Percentiles rank a stretch among this genome's conserved stretches.
Conservation (phyloP, 371 early-diverging fungal genomes). For the Coemansia sp. region DNA sequence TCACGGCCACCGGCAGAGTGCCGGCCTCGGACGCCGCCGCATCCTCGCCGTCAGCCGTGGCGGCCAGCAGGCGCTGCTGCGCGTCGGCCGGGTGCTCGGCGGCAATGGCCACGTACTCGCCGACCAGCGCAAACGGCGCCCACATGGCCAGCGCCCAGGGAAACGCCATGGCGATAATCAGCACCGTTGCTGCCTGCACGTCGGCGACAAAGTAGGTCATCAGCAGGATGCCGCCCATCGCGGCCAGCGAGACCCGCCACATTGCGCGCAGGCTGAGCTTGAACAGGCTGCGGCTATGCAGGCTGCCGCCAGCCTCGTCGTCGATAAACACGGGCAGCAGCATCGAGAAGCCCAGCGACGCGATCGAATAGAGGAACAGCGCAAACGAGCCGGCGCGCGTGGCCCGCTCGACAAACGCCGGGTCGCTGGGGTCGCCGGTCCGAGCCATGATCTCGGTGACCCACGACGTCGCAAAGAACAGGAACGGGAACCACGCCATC, state of each 20-base stretch:
- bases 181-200: conserved; percentile 56
- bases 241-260: conserved; percentile 42
- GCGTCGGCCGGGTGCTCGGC: conserved; percentile 2
- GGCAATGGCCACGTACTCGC: conserved; percentile 43
- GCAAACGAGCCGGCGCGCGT: conserved; percentile 86
- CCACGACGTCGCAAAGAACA: conserved; percentile 87
- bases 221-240: conserved; percentile 30
- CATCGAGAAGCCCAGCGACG: conserved; percentile 72
- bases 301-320: conserved; percentile 9
- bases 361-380: conserved; percentile 75
- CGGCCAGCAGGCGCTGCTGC: conserved; percentile 5
- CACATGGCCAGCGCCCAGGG: conserved; percentile 90
- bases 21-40: neutral
- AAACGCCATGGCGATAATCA: conserved; percentile 77
- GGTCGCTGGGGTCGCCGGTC: conserved; percentile 29
- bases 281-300: conserved; percentile 6
- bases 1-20: neutral
- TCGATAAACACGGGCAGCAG: conserved; percentile 60
- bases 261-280: conserved; percentile 23
- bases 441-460: conserved; percentile 63
- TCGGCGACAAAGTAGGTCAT: conserved; percentile 61
- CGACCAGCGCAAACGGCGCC: conserved; percentile 89
- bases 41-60: neutral
- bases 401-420: conserved; percentile 56
- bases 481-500: conserved; percentile 96